Evolutionary conservation across 495 filamentous ascomycete species (phyloP), one percentile per base, ranked within the genome.

Genomic region (Penicillium silybi): DNA sequence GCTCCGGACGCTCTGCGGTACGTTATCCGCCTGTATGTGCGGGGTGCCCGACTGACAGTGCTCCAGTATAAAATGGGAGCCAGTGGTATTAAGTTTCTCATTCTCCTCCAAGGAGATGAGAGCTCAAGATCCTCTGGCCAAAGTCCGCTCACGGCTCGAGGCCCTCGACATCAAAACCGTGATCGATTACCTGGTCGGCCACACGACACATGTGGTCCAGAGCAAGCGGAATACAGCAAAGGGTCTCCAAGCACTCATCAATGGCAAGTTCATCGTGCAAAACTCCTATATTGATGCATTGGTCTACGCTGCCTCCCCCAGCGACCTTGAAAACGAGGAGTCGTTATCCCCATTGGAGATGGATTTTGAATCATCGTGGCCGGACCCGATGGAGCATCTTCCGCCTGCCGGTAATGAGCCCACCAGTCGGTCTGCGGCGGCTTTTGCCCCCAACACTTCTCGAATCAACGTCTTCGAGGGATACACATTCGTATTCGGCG

Each of bases 201-300:
- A 75, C 0, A 97, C 93, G 0, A 95, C 92, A 0, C 92, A 98
- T 66, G 86, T 95, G 17, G 84, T 97, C 17, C 84, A 89, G 15
- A 86, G 81, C 63, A 97, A 96, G 68, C 80, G 93, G 37, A 98
- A 98, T 68, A 91, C 87, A 0, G 81, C 90, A 2, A 90, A 88
- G 53, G 87, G 85, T 0, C 69, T 97, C 4, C 90, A 95, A 61
- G 92, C 89, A n/a, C 75, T 98, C 19, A 83, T 96, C 44, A 87
- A 92, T 56, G 90, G 80, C 11, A 87, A 79, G 73, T 83, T 84
- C 55, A 86, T 97, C 42, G 92, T 97, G 11, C 82, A 85, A 8
- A 80, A 89, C 41, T 78, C 78, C 4, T 98, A 85, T 54, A 73
- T 92, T 38, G 81, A 89, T 49, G 81, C 89, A 8, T 71, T 90